These are phyloP conservation scores for Starmerella sirachaensis DNA, from an alignment of 805 yeast species.

Conservation along the genomic window DNA sequence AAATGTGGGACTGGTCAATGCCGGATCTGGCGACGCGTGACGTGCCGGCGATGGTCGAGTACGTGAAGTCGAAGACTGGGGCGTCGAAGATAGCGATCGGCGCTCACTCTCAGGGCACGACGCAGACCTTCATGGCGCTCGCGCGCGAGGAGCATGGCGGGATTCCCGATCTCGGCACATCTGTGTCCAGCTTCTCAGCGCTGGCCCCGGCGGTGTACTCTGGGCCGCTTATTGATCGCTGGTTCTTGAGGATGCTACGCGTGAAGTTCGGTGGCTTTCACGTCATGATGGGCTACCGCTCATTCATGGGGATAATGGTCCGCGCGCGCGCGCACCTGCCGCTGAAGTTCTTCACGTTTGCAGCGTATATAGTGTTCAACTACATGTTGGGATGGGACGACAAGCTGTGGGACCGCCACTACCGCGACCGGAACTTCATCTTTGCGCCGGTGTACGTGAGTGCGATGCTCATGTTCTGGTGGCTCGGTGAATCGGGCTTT, in stretches of 20 bases:
- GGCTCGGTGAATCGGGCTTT: conserved; percentile 53
- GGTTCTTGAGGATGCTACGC: conserved; percentile 28
- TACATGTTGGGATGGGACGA: conserved; percentile 84
- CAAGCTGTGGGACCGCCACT: conserved; percentile 52
- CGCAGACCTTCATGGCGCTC: conserved; percentile 66
- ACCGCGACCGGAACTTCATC: conserved; percentile 63
- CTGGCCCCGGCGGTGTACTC: conserved; percentile 89
- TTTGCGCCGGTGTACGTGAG: conserved; percentile 81
- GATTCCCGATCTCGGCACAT: conserved; percentile 36
- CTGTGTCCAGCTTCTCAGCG: conserved; percentile 57
- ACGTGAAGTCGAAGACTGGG: conserved; percentile 36
- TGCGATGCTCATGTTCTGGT: conserved; percentile 79
- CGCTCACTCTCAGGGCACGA: conserved; percentile 90
- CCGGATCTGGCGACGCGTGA: conserved; percentile 72
- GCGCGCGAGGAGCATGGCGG: conserved; percentile 32
- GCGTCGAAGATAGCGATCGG: conserved; percentile 40
- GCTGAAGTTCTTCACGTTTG: conserved; percentile 43
- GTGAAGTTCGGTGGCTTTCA: conserved; percentile 23
- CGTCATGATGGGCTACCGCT: conserved; percentile 56
- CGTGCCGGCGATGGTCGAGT: conserved; percentile 57
- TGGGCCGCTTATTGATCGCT: conserved; percentile 54
- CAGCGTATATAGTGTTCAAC: conserved; percentile 74
- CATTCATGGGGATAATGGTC: conserved; percentile 71
- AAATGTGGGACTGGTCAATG: conserved; percentile 92
- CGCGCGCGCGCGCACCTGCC: conserved; percentile 41